phyloP scores from a whole-genome alignment of 164 flowering plant species.

The Akebia trifoliata region DNA sequence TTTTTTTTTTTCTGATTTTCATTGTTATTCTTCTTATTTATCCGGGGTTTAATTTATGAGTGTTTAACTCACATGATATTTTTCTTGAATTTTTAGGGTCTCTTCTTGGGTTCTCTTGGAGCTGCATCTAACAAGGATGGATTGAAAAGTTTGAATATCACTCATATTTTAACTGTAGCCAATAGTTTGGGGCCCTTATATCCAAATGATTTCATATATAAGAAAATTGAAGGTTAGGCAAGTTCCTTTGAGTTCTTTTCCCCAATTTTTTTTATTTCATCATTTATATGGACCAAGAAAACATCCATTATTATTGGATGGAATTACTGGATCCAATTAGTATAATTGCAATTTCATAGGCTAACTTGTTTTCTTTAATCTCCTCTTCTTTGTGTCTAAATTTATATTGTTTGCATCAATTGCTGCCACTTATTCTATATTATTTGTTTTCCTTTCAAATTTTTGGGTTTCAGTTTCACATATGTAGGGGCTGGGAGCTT shows the following conservation, averaged over 20 bases:
- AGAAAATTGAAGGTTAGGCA: slow-evolving; percentile 49
- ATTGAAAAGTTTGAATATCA: slow-evolving; percentile 57
- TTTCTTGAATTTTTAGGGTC: slow-evolving; percentile 44
- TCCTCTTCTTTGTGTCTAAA: not conserved
- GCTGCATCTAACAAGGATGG: slow-evolving; percentile 60
- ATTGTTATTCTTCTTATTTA: not conserved
- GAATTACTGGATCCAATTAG: not conserved
- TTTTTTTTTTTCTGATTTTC: not conserved
- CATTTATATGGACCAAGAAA: not conserved
- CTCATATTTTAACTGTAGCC: slow-evolving; percentile 70
- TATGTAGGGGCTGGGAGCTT: not conserved
- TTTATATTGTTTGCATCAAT: not conserved
- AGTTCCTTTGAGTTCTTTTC: slow-evolving; percentile 3
- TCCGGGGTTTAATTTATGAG: not conserved
- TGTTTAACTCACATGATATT: too few species aligned
- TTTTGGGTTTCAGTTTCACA: not conserved
- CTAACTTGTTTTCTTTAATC: not conserved
- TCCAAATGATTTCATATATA: slow-evolving; percentile 59
- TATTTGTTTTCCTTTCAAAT: not conserved
- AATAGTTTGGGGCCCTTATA: slow-evolving; percentile 30
- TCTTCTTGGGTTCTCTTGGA: slow-evolving; percentile 77
- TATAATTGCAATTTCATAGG: not conserved
- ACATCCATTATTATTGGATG: not conserved
- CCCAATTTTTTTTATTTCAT: too few species aligned
- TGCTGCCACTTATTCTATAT: too few species aligned